Percentiles rank a stretch among this genome's conserved stretches.
Evolutionary conservation across 139 green algal genomes (phyloP).

Genomic region (Chlorella sp.): DNA sequence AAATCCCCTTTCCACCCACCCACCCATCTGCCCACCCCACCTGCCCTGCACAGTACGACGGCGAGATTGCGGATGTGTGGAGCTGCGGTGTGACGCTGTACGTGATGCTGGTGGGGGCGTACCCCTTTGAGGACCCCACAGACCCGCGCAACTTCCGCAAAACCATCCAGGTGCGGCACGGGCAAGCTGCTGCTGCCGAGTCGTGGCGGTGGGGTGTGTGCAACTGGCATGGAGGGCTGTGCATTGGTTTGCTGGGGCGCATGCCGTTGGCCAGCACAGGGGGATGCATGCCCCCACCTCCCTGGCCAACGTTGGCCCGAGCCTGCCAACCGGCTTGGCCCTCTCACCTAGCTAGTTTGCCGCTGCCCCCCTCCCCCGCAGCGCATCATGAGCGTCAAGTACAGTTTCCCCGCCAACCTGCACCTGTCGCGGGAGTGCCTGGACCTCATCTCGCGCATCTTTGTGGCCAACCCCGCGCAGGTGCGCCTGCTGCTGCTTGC

Average conservation of each 20-base stretch:
- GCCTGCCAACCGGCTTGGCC: neutral
- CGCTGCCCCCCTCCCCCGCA: constrained; percentile 43
- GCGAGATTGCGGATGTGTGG: constrained; percentile 97
- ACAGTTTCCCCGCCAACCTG: constrained; percentile 79
- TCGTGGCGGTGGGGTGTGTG: too few relatives aligned
- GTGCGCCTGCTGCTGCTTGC: too few relatives aligned
- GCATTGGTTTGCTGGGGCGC: too few relatives aligned
- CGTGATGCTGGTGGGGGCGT: constrained; percentile 97
- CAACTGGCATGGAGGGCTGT: too few relatives aligned
- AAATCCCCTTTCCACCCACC: neutral
- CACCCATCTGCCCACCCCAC: neutral
- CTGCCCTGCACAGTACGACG: constrained; percentile 84
- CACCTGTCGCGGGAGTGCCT: constrained; percentile 82
- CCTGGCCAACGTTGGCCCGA: neutral
- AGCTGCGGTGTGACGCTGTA: constrained; percentile 98
- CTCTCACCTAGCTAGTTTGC: neutral
- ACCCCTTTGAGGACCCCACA: constrained; percentile 97
- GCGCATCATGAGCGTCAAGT: constrained; percentile 93
- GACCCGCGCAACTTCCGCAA: constrained; percentile 98
- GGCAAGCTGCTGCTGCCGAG: too few relatives aligned
- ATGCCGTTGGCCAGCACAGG: neutral
- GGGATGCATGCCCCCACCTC: neutral
- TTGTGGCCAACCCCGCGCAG: constrained; percentile 79
- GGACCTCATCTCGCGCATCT: constrained; percentile 89
- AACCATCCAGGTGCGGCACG: constrained; percentile 90